phyloP scores from a whole-genome alignment of 2,329 filamentous ascomycete species.

The Scytalidium sp. region DNA sequence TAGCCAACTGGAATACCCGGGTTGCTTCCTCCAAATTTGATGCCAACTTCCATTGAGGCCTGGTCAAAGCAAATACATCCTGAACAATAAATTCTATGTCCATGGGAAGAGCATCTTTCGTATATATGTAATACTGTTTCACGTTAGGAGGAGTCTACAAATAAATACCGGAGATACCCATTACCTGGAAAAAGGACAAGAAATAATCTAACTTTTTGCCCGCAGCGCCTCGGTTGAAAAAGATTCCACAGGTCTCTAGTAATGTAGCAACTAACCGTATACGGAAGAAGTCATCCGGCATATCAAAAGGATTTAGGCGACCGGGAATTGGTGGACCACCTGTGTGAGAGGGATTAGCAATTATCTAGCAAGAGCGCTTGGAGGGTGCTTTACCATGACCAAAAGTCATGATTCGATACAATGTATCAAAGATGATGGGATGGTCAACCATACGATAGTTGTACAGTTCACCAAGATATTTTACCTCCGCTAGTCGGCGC shows the following conservation, averaged over 20 bases:
- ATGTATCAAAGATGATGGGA: slow-evolving; percentile 87
- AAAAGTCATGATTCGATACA: slow-evolving; percentile 93
- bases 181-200: slow-evolving; percentile 84
- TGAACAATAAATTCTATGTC: slow-evolving; percentile 96
- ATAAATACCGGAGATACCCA: slow-evolving; percentile 5
- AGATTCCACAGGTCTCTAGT: slow-evolving; percentile 92
- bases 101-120: slow-evolving; percentile 88
- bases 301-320: slow-evolving; percentile 72
- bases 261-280: slow-evolving; percentile 87
- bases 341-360: slow-evolving; percentile 26
- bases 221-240: slow-evolving; percentile 88
- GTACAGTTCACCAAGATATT: slow-evolving; percentile 94
- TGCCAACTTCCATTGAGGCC: slow-evolving; percentile 90
- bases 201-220: slow-evolving; percentile 99
- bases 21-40: slow-evolving; percentile 79
- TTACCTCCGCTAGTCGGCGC: slow-evolving; percentile 89
- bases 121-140: slow-evolving; percentile 83
- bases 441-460: slow-evolving; percentile 98
- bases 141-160: slow-evolving; percentile 13
- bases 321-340: slow-evolving; percentile 80
- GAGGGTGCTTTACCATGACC: slow-evolving; percentile 58
- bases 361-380: slow-evolving; percentile 33
- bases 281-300: slow-evolving; percentile 93
- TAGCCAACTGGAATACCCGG: slow-evolving; percentile 80
- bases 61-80: slow-evolving; percentile 79